Percentiles rank a stretch among this genome's conserved stretches.
Conservation (phyloP, 2,329 filamentous ascomycete genomes). For the Penicillium sp. region DNA sequence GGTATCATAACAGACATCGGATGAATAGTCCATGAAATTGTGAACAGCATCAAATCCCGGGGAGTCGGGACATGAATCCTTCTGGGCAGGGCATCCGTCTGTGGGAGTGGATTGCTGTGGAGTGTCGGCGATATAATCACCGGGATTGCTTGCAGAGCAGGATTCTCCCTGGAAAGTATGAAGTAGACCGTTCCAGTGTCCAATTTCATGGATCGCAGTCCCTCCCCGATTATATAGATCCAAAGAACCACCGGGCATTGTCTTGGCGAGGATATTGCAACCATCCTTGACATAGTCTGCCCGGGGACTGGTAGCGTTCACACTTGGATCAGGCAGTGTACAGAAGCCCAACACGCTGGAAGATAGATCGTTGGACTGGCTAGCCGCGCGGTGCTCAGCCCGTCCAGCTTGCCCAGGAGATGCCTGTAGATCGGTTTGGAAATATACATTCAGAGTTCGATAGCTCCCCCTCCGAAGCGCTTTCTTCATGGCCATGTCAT, state of each 20-base stretch:
- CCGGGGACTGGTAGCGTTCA: slow-evolving; percentile 38
- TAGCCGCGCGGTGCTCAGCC: slow-evolving; percentile 22
- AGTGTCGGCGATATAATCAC: slow-evolving; percentile 48
- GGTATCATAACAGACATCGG: slow-evolving; percentile 55
- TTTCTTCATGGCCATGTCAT: slow-evolving; percentile 54
- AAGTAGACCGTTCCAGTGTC: slow-evolving; percentile 49
- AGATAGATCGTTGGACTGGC: slow-evolving; percentile 15
- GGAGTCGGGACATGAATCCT: slow-evolving; percentile 52
- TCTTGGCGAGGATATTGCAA: slow-evolving; percentile 59
- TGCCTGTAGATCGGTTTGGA: slow-evolving; percentile 54
- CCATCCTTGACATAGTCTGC: slow-evolving; percentile 54
- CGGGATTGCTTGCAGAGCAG: slow-evolving; percentile 34
- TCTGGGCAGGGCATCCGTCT: slow-evolving; percentile 55
- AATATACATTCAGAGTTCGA: slow-evolving; percentile 59
- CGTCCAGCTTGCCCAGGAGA: slow-evolving; percentile 24
- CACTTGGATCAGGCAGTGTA: slow-evolving; percentile 48
- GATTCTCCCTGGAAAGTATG: slow-evolving; percentile 47
- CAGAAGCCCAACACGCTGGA: slow-evolving; percentile 55
- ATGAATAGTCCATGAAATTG: slow-evolving; percentile 63
- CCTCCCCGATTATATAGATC: slow-evolving; percentile 51
- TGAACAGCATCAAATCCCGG: slow-evolving; percentile 54
- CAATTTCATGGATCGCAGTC: slow-evolving; percentile 50
- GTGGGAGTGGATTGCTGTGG: slow-evolving; percentile 57
- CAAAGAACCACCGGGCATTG: slow-evolving; percentile 55
- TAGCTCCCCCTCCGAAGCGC: slow-evolving; percentile 57